These are phyloP conservation scores for Trametes maxima DNA, from an alignment of 768 basidiomycete genomes.

Conservation along the genomic window DNA sequence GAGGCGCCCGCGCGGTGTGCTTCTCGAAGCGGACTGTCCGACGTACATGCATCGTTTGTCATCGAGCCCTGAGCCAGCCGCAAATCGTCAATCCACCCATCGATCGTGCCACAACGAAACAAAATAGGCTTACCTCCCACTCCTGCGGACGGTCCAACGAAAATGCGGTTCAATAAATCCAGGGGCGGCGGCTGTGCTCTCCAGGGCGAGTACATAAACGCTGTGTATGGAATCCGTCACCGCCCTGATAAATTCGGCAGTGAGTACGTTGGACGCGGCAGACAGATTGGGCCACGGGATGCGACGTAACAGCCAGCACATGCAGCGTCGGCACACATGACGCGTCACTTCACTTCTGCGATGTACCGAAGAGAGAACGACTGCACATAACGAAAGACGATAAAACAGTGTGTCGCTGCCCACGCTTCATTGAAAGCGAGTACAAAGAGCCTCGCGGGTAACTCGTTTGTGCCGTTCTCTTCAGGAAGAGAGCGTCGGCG, in stretches of 20 bases:
- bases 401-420: no score
- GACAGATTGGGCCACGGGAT: no score
- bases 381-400: no score
- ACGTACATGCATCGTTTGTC: conserved; percentile 9
- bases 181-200: conserved; percentile 15
- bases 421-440: no score
- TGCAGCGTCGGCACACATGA: no score
- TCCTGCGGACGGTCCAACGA: background rate
- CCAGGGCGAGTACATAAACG: background rate
- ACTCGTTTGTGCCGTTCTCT: background rate
- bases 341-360: no score
- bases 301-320: no score
- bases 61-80: background rate
- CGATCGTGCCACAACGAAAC: background rate
- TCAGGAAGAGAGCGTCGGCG: background rate
- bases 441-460: no score
- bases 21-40: background rate
- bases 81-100: conserved; percentile 3
- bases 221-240: background rate
- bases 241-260: background rate
- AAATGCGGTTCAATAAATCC: conserved; percentile 1
- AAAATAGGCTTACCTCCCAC: background rate
- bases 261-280: no score
- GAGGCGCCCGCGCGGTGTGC: background rate
- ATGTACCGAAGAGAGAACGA: no score